Conservation (phyloP, 2,329 filamentous ascomycete species). For the Ophiocordyceps robertsii region DNA sequence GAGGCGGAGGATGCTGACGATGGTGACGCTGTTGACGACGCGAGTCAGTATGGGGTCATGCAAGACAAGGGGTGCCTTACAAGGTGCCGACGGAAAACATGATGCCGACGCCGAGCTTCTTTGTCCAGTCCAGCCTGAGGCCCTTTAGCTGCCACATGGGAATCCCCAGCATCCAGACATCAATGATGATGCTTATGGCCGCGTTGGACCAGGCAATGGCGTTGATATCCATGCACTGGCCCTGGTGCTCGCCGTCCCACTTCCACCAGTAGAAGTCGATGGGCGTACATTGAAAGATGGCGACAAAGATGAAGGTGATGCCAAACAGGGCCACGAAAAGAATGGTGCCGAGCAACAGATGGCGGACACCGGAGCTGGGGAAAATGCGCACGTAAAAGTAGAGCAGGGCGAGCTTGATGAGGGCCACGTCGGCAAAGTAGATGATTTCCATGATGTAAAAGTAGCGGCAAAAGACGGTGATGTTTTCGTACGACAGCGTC, state of each 20-base stretch:
- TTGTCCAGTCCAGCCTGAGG: conserved; percentile 30
- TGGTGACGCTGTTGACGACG: conserved; percentile 14
- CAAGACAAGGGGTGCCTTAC: conserved; percentile 13
- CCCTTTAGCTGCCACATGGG: conserved; percentile 30
- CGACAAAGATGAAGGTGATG: conserved; percentile 25
- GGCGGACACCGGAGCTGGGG: conserved; percentile 21
- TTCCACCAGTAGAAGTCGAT: conserved; percentile 37
- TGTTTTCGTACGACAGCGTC: conserved; percentile 25
- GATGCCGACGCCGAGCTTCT: conserved; percentile 32
- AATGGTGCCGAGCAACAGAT: conserved; percentile 28
- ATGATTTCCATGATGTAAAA: conserved; percentile 29
- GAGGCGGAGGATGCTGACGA: conserved; percentile 24
- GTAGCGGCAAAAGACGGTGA: conserved; percentile 28
- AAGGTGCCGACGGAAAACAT: conserved; percentile 39
- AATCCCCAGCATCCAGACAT: conserved; percentile 37
- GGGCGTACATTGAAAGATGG: conserved; percentile 37
- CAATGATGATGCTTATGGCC: conserved; percentile 36
- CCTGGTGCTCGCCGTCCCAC: conserved; percentile 34
- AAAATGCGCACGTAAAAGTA: conserved; percentile 45
- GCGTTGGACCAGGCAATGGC: conserved; percentile 37
- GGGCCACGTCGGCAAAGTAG: conserved; percentile 31
- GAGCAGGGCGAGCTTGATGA: conserved; percentile 37
- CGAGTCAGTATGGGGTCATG: not conserved
- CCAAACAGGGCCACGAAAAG: conserved; percentile 24
- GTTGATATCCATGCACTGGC: conserved; percentile 35